Evolutionary conservation across 108 stramenopile genomes (phyloP), one percentile per base, ranked within the genome.

Genomic region (Aurantiochytrium sp.): DNA sequence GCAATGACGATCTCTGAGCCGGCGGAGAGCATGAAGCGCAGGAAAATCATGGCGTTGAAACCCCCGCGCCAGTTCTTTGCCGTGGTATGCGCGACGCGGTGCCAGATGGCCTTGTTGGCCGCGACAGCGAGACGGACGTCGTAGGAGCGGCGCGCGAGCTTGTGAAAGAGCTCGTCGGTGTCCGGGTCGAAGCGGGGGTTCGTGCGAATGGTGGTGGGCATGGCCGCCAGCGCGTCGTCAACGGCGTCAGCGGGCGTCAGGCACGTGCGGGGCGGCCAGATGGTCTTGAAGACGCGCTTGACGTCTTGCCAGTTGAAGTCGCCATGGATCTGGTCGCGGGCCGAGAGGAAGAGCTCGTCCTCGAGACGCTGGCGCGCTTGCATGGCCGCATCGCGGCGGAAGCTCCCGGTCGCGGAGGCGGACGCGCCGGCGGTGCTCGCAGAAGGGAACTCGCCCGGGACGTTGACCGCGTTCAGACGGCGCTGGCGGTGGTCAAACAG

Each of bases 61-160:
- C 73, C 73, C n/a, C 21, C 45, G 12, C 73, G 73, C 73, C 73
- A 81, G 39, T 48, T 81, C 45, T 81, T 81, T 48, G 39, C 73
- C 0, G 42, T 39, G 32, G 73, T 81, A 6, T 81, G 73, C n/a
- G 45, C 21, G 19, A 81, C 73, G 45, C 73, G 73, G 19, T 6
- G 12, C 73, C 73, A 81, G 1, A 81, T 81, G 12, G 73, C 73
- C 45, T 81, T 81, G 45, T 81, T 81, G 39, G 45, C 45, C 15
- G 73, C 73, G 17, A 81, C 42, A 37, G 73, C 73, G 27, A 81
- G 73, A 6, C 21, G n/a, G 3, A 48, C 73, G 3, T 81, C 73
- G 24, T 81, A 81, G 21, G 73, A 81, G 42, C 45, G 73, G 42
- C 73, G 39, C 8, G 73, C 73, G 42, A 48, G 39, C 42, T 48